Base-by-base conservation (phyloP, 768 basidiomycete species). In the Leccinum subgranulosum region DNA sequence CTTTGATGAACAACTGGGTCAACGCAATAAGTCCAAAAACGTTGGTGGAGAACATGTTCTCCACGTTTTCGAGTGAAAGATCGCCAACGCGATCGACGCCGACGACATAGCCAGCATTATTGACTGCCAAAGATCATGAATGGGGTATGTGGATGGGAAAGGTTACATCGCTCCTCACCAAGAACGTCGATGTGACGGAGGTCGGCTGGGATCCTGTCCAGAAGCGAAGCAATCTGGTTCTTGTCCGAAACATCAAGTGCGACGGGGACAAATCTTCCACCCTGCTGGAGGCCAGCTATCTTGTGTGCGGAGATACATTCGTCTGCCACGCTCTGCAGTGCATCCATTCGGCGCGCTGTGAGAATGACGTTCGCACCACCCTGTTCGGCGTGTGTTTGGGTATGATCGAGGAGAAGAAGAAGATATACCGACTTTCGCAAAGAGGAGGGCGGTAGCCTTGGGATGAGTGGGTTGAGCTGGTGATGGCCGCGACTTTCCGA, bases 281-380 rank as follows among this genome's bases (percentile, higher is more conserved):
- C 92, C 50, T 85, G 80, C 45, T 82, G 79, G 29, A 87, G 70
- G 41, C 87, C 88, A 1, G 88, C 84, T 66, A 82, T 85, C 63
- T 85, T 84, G 74, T 92, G 87, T 15, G 89, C 92, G 19, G 77
- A 76, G 27, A 75, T 62, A 64, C 89, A 92, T 14, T 83, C 80
- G 54, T 86, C 84, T 31, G 83, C 78, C 46, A 94, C 88, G n/a
- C 74, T 74, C 60, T 84, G 79, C 48, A 97, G 79, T 31, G 82
- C 84, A 19, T 95, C 92, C 41, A 67, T 75, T 46, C 94, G 81
- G 51, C 94, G 84, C 49, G 94, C 93, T 15, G 90, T 77, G 45
- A 96, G 83, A 66, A 96, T 88, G 45, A 96, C 75, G 67, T 96
- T 95, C 28, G 92, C 85, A 45, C 94, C 94, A 45, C 85, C 92